Percentiles rank a stretch among this genome's conserved stretches.
Conservation (phyloP, 495 filamentous ascomycete species). For the Penicillium pancosmium region DNA sequence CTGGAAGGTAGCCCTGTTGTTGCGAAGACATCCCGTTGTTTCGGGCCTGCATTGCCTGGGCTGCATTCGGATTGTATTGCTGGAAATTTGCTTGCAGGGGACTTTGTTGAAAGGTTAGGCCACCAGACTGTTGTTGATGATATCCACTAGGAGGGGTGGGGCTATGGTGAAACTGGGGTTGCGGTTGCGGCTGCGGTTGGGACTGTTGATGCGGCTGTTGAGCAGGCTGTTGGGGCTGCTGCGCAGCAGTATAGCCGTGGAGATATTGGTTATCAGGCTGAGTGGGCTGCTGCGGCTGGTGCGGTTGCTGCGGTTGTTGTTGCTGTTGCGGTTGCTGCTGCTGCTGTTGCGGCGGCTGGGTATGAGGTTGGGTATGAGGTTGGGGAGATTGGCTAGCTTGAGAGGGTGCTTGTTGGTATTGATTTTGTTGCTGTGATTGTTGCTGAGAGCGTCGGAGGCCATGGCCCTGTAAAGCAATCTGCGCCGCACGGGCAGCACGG, state of each 20-base stretch:
- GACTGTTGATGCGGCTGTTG: constrained; percentile 34
- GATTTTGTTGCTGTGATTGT: constrained; percentile 39
- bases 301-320: constrained; percentile 25
- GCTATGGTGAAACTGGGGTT: constrained; percentile 41
- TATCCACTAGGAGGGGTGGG: constrained; percentile 42
- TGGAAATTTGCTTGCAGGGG: constrained; percentile 48
- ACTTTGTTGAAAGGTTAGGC: constrained; percentile 46
- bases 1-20: constrained; percentile 51
- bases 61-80: constrained; percentile 47
- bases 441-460: constrained; percentile 48
- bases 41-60: constrained; percentile 36
- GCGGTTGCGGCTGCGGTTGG: constrained; percentile 5
- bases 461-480: constrained; percentile 56
- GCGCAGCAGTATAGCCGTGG: constrained; percentile 33
- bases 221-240: constrained; percentile 20
- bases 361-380: constrained; percentile 35
- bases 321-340: constrained; percentile 26
- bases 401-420: constrained; percentile 31
- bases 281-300: constrained; percentile 24
- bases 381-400: constrained; percentile 29
- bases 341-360: constrained; percentile 22
- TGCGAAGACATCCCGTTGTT: constrained; percentile 41
- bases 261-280: constrained; percentile 38
- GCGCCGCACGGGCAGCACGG: constrained; percentile 55
- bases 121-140: constrained; percentile 34